Conservation (phyloP, 805 yeast species). For the Zygosaccharomyces gambellarensis region DNA sequence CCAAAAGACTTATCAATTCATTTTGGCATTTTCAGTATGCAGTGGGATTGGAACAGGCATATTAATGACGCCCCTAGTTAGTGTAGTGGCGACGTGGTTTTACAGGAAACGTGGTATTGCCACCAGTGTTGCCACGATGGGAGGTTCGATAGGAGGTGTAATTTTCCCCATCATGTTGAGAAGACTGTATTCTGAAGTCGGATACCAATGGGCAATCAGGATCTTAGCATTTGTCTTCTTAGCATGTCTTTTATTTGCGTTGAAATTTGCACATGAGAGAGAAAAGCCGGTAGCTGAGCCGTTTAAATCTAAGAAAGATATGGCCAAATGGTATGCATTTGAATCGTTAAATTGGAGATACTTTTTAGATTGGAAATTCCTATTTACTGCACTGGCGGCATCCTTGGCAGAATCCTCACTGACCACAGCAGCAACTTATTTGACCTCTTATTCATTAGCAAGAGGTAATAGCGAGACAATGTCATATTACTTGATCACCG, state of each 20-base stretch:
- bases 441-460: conserved; percentile 50
- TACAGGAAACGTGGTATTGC: conserved; percentile 54
- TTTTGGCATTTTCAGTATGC: conserved; percentile 52
- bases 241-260: conserved; percentile 36
- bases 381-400: conserved; percentile 40
- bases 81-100: conserved; percentile 67
- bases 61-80: conserved; percentile 55
- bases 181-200: conserved; percentile 45
- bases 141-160: conserved; percentile 56
- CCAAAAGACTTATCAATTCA: conserved; percentile 52
- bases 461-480: conserved; percentile 42
- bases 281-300: conserved; percentile 30
- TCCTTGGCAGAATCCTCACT: conserved; percentile 45
- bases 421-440: conserved; percentile 44
- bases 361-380: conserved; percentile 42
- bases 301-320: conserved; percentile 36
- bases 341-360: conserved; percentile 33
- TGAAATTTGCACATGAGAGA: conserved; percentile 41
- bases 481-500: conserved; percentile 45
- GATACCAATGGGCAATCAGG: conserved; percentile 58
- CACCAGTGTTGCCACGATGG: conserved; percentile 45
- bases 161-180: conserved; percentile 52
- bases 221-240: conserved; percentile 46
- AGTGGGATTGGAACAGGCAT: conserved; percentile 58
- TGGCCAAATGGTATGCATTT: conserved; percentile 26